Evolutionary conservation across 495 filamentous ascomycete genomes (phyloP), one percentile per base, ranked within the genome.

Genomic region (Annulohypoxylon stygium): DNA sequence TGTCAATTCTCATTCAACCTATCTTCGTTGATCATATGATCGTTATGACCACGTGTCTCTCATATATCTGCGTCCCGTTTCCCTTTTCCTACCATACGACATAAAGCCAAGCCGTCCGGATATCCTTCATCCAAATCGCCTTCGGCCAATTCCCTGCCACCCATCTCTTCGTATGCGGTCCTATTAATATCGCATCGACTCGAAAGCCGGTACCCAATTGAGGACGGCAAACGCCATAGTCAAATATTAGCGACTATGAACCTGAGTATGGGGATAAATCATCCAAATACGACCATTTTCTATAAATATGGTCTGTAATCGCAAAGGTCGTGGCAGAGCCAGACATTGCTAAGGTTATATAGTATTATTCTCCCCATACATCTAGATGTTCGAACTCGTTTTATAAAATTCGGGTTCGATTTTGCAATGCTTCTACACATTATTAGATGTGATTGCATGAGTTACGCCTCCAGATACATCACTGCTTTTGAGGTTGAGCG

Each of bases 1-100:
- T 54, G 53, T 73, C 65, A 64, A 68, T 62, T 65, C 41, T 72
- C 69, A 53, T 75, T 67, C 53, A 71, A 36, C 64, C 53, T 69
- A 65, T 72, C 64, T 69, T 67, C 65, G 47, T 69, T 26, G 62
- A 60, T 55, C 61, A 26, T 41, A 68, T 62, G 51, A 67, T 70
- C 71, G 23, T 71, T 71, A 48, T 70, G 67, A 70, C 58, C 62
- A 59, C 45, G 58, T 67, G 45, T 61, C 61, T 60, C 18, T 48
- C 47, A 20, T 71, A 20, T 71, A 57, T 53, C 53, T 33, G 23
- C 23, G 9, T 68, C 12, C 18, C 18, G 9, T 54, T 50, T 59
- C 63, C 63, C 34, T 34, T 34, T 66, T 34, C 39, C 37, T 39
- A n/a, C 59, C 58, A 61, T 61, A 36, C 23, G 23, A 39, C 37